Conservation (phyloP, 2,329 filamentous ascomycete genomes). For the Alternaria burnsii region DNA sequence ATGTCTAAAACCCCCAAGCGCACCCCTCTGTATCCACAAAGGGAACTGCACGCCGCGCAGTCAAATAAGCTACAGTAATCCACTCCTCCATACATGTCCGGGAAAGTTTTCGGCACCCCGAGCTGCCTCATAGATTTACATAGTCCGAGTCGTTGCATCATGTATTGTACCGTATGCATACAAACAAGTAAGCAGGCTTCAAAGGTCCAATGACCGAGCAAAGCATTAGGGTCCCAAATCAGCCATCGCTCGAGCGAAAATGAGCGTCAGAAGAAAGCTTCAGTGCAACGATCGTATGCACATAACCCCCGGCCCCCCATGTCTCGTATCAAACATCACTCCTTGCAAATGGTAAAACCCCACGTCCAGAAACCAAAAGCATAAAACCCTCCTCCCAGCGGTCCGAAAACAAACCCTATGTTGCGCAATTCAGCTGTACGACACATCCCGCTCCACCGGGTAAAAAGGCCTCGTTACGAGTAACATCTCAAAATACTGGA, state of each 20-base stretch:
- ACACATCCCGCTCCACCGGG: background rate
- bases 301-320: background rate
- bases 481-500: background rate
- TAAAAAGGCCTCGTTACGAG: background rate
- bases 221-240: background rate
- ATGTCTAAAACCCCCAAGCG: background rate
- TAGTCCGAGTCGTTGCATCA: background rate
- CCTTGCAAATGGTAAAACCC: background rate
- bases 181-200: background rate
- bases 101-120: background rate
- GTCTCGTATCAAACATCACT: background rate
- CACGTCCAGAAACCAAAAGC: background rate
- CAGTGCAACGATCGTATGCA: background rate
- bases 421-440: background rate
- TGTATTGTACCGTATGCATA: background rate
- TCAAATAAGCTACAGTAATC: background rate
- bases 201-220: background rate
- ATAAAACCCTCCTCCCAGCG: background rate
- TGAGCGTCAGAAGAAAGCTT: background rate
- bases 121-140: background rate
- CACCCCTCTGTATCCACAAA: background rate
- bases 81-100: background rate
- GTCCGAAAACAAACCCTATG: background rate
- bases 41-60: background rate
- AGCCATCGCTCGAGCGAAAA: background rate